These are phyloP conservation scores for Suhomyces maxii DNA, from an alignment of 1,139 yeast genomes.

Conservation along the genomic window DNA sequence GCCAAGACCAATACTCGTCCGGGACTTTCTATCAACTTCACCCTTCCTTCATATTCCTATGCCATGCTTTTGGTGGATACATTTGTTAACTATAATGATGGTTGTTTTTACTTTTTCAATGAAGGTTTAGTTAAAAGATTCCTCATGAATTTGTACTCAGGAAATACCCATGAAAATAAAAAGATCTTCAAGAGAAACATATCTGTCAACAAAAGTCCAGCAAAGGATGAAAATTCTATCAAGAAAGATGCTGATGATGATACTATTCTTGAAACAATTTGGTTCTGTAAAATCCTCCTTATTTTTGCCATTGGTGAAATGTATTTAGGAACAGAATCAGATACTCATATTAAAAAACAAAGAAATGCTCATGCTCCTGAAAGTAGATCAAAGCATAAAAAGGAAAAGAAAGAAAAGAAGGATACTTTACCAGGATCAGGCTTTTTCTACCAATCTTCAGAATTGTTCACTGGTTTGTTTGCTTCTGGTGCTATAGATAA, in stretches of 20 bases:
- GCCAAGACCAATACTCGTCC: slow-evolving; percentile 70
- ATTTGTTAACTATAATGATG: slow-evolving; percentile 76
- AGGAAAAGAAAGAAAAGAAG: slow-evolving; percentile 13
- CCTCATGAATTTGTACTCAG: slow-evolving; percentile 58
- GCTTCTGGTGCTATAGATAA: slow-evolving; percentile 80
- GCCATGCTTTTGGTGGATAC: slow-evolving; percentile 76
- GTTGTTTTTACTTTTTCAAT: slow-evolving; percentile 83
- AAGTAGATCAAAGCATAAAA: slow-evolving; percentile 14
- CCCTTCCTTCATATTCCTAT: slow-evolving; percentile 74
- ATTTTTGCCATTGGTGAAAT: slow-evolving; percentile 85
- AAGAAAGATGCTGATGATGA: slow-evolving; percentile 52
- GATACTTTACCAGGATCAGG: slow-evolving; percentile 71
- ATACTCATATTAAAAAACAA: slow-evolving; percentile 32
- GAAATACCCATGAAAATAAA: slow-evolving; percentile 42
- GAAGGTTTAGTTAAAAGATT: slow-evolving; percentile 74
- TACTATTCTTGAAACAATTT: slow-evolving; percentile 68
- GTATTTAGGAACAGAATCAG: slow-evolving; percentile 72
- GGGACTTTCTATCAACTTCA: slow-evolving; percentile 64
- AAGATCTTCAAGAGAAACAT: slow-evolving; percentile 40
- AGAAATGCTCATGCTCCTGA: slow-evolving; percentile 9
- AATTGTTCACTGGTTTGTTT: slow-evolving; percentile 69
- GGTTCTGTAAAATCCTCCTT: slow-evolving; percentile 75
- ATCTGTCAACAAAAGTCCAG: slow-evolving; percentile 25
- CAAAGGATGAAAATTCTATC: slow-evolving; percentile 44
- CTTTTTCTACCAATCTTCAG: slow-evolving; percentile 74